Conservation (phyloP, 441 rosid genomes). For the Hura crepitans region DNA sequence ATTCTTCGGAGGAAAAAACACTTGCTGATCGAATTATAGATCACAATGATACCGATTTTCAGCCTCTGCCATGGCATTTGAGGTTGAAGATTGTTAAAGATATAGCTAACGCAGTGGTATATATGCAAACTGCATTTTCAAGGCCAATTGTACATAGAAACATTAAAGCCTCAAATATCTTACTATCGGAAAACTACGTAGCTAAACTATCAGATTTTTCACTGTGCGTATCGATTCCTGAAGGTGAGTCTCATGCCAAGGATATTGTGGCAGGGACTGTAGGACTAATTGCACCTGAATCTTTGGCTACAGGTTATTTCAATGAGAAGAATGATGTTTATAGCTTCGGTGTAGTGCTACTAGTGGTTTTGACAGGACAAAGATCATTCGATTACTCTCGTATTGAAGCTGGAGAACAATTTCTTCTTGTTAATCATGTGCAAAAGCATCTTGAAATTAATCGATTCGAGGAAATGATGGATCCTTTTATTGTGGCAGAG, state of each 20-base stretch:
- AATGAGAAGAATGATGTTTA: constrained; percentile 7
- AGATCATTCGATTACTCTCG: not conserved
- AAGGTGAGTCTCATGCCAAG: not conserved
- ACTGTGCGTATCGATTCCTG: not conserved
- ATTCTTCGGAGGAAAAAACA: constrained; percentile 22
- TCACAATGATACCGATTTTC: not conserved
- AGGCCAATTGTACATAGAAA: constrained; percentile 31
- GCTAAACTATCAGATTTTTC: not conserved
- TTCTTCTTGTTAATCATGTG: constrained; percentile 14
- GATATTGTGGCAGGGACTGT: not conserved
- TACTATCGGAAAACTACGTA: not conserved
- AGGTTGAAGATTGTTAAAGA: constrained; percentile 20
- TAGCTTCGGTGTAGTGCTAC: not conserved
- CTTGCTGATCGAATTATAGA: not conserved
- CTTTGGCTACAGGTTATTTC: rapidly evolving
- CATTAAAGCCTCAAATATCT: not conserved
- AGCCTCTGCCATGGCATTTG: not conserved
- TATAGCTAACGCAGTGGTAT: constrained; percentile 29
- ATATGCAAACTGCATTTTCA: constrained; percentile 38
- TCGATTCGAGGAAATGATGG: constrained; percentile 7
- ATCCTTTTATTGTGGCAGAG: constrained; percentile 10
- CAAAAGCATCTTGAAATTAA: not conserved
- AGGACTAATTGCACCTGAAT: not conserved
- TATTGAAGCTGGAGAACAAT: not conserved
- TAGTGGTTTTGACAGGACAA: not conserved